Percentiles rank a stretch among this genome's conserved stretches.
Conservation (phyloP, 1,284 basidiomycete genomes). For the Irpex lacteus region DNA sequence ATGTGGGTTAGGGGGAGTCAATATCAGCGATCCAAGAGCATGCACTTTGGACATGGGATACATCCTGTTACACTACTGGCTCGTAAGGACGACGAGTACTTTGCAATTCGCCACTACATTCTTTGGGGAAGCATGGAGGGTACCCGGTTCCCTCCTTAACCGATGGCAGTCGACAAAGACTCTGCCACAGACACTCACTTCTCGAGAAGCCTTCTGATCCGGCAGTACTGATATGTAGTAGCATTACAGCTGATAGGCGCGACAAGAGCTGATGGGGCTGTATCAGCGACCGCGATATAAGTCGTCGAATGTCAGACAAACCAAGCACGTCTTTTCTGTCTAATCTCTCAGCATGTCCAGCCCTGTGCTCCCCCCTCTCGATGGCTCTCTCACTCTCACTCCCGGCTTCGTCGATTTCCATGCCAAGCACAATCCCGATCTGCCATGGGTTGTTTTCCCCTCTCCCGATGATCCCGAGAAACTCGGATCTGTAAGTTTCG, state of each 20-base stretch:
- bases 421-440: conserved; percentile 28
- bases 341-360: background rate
- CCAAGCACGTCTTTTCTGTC: background rate
- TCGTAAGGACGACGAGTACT: too few relatives aligned
- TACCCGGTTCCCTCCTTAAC: background rate
- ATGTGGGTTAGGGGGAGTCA: background rate
- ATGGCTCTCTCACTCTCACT: conserved; percentile 14
- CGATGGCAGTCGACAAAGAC: background rate
- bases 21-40: too few relatives aligned
- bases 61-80: too few relatives aligned
- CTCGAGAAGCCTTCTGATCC: background rate
- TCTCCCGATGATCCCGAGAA: background rate
- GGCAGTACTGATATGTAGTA: background rate
- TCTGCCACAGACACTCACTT: background rate
- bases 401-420: conserved; percentile 31
- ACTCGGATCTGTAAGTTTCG: conserved; percentile 11
- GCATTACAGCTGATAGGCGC: background rate
- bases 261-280: background rate
- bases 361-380: conserved; percentile 13
- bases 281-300: background rate
- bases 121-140: background rate
- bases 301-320: background rate
- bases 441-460: conserved; percentile 17
- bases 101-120: background rate
- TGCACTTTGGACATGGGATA: background rate